Percentiles rank a stretch among this genome's conserved stretches.
Conservation (phyloP, 78 protist species). For the Planoprotostelium fungivorum region DNA sequence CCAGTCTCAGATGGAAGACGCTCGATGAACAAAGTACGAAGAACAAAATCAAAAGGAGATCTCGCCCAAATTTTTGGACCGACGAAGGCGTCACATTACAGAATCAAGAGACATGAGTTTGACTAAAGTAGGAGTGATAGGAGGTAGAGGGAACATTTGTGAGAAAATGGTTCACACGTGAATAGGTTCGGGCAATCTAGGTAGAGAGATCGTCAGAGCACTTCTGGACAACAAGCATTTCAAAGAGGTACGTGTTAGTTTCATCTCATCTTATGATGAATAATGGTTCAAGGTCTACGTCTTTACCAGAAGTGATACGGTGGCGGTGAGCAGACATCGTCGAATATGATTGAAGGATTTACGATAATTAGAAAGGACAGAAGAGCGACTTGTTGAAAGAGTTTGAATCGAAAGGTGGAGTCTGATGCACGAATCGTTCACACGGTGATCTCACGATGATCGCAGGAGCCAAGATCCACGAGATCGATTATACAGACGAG, state of each 20-base stretch:
- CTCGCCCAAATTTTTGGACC: too few species aligned
- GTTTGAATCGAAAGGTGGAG: not conserved
- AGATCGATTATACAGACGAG: not conserved
- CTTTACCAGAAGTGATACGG: not conserved
- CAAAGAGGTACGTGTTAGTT: not conserved
- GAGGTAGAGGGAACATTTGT: not conserved
- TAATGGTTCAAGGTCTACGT: not conserved
- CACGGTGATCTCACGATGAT: not conserved
- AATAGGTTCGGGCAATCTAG: not conserved
- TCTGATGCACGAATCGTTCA: too few species aligned
- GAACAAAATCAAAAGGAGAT: too few species aligned
- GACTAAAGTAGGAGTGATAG: not conserved
- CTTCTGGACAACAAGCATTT: not conserved
- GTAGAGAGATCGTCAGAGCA: not conserved
- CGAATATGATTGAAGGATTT: not conserved
- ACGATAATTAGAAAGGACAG: not conserved
- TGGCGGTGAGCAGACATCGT: not conserved
- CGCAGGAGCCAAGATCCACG: not conserved
- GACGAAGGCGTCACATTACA: too few species aligned
- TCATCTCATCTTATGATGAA: not conserved
- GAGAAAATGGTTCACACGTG: not conserved
- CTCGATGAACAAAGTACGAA: too few species aligned
- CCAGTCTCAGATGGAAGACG: too few species aligned
- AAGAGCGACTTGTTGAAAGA: not conserved
- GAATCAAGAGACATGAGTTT: too few species aligned